A percentile compares a stretch with the other conserved stretches of the same genome.
Conservation (phyloP, 257 asterid genomes). For the Solanum lycopersicoides region DNA sequence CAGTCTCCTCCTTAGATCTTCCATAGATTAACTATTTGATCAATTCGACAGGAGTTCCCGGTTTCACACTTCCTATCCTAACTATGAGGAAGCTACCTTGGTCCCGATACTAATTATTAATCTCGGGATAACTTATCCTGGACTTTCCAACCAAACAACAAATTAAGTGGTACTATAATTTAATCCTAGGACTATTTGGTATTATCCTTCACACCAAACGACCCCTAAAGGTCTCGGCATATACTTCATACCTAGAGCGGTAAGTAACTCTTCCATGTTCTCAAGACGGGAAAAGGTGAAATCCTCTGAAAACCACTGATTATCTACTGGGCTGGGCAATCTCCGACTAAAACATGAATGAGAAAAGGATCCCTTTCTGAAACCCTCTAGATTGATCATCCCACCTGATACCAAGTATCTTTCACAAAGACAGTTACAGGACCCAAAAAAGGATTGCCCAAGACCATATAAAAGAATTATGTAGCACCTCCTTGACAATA, state of each 20-base stretch:
- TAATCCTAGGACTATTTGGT: too few relatives aligned
- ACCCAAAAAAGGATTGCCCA: neutral
- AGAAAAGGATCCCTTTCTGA: neutral
- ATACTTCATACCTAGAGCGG: neutral
- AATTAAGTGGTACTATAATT: too few relatives aligned
- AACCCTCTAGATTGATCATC: neutral
- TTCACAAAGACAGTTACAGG: neutral
- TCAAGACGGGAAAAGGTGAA: neutral
- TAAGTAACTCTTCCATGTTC: neutral
- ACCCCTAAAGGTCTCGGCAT: neutral
- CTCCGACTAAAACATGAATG: neutral
- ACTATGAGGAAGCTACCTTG: neutral
- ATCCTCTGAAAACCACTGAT: neutral
- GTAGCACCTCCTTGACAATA: neutral
- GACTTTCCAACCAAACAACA: too few relatives aligned
- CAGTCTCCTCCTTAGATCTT: neutral
- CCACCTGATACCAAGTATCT: neutral
- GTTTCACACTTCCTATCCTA: neutral
- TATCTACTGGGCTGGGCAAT: neutral
- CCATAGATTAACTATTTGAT: neutral
- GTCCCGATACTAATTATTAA: neutral
- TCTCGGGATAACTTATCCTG: too few relatives aligned
- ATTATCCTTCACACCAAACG: too few relatives aligned
- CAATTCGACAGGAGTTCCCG: neutral
- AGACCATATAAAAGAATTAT: neutral